phyloP scores from a whole-genome alignment of 352 stramenopile genomes.

The Phytophthora brassicae region DNA sequence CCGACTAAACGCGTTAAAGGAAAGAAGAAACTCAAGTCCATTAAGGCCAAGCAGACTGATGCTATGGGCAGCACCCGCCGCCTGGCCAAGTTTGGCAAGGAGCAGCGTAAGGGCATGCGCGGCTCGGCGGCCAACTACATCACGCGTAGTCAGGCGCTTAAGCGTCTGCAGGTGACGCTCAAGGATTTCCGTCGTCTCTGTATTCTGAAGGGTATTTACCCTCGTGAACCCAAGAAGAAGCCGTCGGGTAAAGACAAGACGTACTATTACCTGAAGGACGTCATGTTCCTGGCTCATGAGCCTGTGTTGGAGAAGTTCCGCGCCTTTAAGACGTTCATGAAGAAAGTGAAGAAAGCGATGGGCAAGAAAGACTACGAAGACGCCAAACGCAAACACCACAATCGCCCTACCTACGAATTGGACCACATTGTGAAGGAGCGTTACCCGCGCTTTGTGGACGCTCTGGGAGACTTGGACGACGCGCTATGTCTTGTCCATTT shows the following conservation, averaged over 20 bases:
- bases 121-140: slow-evolving; percentile 94
- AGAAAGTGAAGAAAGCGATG: slow-evolving; percentile 92
- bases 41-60: slow-evolving; percentile 89
- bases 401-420: slow-evolving; percentile 93
- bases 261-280: slow-evolving; percentile 99
- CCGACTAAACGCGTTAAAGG: slow-evolving; percentile 87
- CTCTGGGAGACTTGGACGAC: slow-evolving; percentile 98
- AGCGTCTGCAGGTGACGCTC: slow-evolving; percentile 95
- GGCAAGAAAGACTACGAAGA: slow-evolving; percentile 84
- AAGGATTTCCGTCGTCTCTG: slow-evolving; percentile 99
- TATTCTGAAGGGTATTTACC: slow-evolving; percentile 99
- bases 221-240: slow-evolving; percentile 95
- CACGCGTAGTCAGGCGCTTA: slow-evolving; percentile 93
- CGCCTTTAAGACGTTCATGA: slow-evolving; percentile 98
- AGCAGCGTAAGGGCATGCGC: slow-evolving; percentile 82
- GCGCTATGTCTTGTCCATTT: slow-evolving; percentile 96
- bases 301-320: slow-evolving; percentile 98
- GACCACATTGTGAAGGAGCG: slow-evolving; percentile 99
- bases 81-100: slow-evolving; percentile 82
- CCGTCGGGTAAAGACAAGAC: slow-evolving; percentile 95
- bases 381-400: slow-evolving; percentile 79
- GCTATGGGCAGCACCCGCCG: slow-evolving; percentile 81
- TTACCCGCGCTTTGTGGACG: slow-evolving; percentile 97
- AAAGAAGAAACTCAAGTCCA: slow-evolving; percentile 91
- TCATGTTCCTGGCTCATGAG: slow-evolving; percentile 97